Percentiles rank a stretch among this genome's conserved stretches.
These are phyloP conservation scores for Gracilaria domingensis DNA, from an alignment of 23 red algal genomes.

Conservation along the genomic window DNA sequence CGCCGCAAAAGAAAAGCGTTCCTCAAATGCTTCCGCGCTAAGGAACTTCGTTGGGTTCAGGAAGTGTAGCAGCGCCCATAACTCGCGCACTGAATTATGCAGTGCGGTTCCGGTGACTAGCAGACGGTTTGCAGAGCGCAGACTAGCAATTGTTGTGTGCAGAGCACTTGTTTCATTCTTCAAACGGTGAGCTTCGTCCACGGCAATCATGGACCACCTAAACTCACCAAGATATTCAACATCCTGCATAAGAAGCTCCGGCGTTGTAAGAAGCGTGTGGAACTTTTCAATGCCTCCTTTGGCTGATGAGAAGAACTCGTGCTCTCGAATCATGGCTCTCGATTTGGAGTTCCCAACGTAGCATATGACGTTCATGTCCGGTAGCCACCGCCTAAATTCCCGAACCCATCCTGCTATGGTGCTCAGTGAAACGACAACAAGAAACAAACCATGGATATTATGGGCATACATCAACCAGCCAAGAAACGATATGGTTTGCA, in stretches of 20 bases:
- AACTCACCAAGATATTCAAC: constrained; percentile 60
- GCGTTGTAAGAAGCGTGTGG: constrained; percentile 82
- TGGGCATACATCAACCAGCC: constrained; percentile 88
- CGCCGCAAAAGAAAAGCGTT: constrained; percentile 84
- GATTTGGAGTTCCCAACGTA: constrained; percentile 86
- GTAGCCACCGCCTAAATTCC: constrained; percentile 93
- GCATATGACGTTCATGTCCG: constrained; percentile 92
- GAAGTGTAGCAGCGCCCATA: constrained; percentile 94
- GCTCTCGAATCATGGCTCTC: constrained; percentile 71
- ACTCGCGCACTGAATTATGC: constrained; percentile 94
- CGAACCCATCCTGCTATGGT: constrained; percentile 91
- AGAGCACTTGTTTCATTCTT: constrained; percentile 92
- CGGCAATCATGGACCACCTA: constrained; percentile 85
- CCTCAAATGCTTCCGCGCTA: constrained; percentile 86
- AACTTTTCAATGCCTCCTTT: constrained; percentile 71
- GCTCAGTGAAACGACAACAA: constrained; percentile 88
- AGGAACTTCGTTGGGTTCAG: constrained; percentile 75
- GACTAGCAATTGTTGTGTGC: constrained; percentile 59
- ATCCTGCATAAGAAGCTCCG: constrained; percentile 91
- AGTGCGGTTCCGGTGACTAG: constrained; percentile 93
- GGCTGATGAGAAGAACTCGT: constrained; percentile 76
- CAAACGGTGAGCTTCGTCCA: constrained; percentile 95
- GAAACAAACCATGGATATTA: constrained; percentile 80
- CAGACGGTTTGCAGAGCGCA: constrained; percentile 91
- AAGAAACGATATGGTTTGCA: constrained; percentile 91